Conservation (phyloP, 345 rosid genomes). For the Isatis tinctoria region DNA sequence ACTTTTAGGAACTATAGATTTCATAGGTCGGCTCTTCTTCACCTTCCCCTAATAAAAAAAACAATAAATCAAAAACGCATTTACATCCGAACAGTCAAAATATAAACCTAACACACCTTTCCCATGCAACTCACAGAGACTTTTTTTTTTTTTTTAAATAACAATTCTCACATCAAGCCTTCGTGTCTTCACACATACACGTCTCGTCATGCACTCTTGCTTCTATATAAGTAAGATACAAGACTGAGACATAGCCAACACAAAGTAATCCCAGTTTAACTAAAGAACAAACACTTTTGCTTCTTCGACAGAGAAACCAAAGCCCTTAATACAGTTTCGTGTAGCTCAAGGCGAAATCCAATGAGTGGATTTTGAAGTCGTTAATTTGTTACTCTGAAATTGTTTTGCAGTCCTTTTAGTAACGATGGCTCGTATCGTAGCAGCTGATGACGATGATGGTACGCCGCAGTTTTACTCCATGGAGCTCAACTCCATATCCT, state of each 20-base stretch:
- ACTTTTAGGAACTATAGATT: constrained; percentile 15
- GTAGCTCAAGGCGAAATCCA: background rate
- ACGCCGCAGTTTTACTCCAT: constrained; percentile 35
- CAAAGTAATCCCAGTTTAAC: background rate
- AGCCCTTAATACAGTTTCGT: background rate
- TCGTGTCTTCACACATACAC: constrained; percentile 30
- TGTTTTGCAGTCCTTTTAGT: background rate
- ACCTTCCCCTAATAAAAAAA: constrained; percentile 14
- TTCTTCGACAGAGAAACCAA: background rate
- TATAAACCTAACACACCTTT: constrained; percentile 31
- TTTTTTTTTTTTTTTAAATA: background rate
- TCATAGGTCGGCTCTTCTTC: constrained; percentile 27
- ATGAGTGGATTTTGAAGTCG: background rate
- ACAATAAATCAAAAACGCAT: constrained; percentile 29
- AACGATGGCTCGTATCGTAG: constrained; percentile 33
- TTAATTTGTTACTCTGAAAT: background rate
- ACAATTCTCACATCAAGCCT: constrained; percentile 15
- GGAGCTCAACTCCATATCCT: constrained; percentile 39
- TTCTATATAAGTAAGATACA: constrained; percentile 13
- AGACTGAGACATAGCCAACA: background rate
- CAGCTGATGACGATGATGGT: constrained; percentile 31
- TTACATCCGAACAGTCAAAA: constrained; percentile 35
- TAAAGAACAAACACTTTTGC: background rate
- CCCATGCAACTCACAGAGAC: constrained; percentile 27
- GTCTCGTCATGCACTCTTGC: constrained; percentile 22